A percentile compares a stretch with the other conserved stretches of the same genome.
These are phyloP conservation scores for Mycena leptocephala DNA, from an alignment of 768 basidiomycete species.

Conservation along the genomic window DNA sequence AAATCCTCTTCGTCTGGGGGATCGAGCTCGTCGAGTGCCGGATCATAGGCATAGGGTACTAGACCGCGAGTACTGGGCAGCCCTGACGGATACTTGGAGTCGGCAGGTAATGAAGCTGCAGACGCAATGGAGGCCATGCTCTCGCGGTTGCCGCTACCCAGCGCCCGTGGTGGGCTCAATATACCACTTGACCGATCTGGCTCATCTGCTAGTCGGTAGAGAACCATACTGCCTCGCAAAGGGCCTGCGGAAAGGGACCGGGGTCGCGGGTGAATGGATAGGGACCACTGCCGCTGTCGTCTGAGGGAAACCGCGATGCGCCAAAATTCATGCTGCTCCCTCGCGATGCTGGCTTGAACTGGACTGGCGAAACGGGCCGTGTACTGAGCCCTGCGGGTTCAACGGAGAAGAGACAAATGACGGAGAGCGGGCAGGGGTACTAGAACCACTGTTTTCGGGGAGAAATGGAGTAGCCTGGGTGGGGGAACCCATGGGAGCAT, in stretches of 20 bases:
- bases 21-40: slow-evolving; percentile 68
- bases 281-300: slow-evolving; percentile 62
- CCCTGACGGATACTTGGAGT: slow-evolving; percentile 78
- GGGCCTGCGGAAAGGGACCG: slow-evolving; percentile 18
- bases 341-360: slow-evolving; percentile 58
- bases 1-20: slow-evolving; percentile 82
- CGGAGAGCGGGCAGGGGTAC: slow-evolving; percentile 43
- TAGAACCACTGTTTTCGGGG: slow-evolving; percentile 31
- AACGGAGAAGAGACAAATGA: slow-evolving; percentile 69
- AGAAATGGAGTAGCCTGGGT: slow-evolving; percentile 47
- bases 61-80: slow-evolving; percentile 55
- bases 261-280: slow-evolving; percentile 55
- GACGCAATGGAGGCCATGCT: slow-evolving; percentile 56
- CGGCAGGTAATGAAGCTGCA: slow-evolving; percentile 67
- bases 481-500: slow-evolving; percentile 36
- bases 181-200: slow-evolving; percentile 41
- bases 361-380: slow-evolving; percentile 21
- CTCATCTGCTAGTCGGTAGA: slow-evolving; percentile 73
- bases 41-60: slow-evolving; percentile 83
- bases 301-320: slow-evolving; percentile 49
- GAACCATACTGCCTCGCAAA: slow-evolving; percentile 71
- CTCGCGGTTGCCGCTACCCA: slow-evolving; percentile 43
- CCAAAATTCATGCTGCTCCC: slow-evolving; percentile 48
- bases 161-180: slow-evolving; percentile 53
- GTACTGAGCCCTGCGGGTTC: slow-evolving; percentile 58